Conservation (phyloP, 1,284 basidiomycete genomes). For the Ustilago esculenta region DNA sequence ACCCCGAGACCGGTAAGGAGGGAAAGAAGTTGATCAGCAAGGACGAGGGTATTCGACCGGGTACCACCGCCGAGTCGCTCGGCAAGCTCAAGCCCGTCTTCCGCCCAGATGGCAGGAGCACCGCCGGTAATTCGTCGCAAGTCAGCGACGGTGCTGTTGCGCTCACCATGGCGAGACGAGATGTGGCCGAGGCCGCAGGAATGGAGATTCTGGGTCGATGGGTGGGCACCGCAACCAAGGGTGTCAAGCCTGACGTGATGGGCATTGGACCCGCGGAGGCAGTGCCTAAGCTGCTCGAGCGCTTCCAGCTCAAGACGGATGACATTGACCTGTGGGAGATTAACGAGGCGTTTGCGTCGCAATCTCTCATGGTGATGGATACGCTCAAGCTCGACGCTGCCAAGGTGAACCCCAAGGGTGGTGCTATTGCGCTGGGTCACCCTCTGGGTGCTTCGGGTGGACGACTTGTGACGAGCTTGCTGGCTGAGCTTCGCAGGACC, state of each 20-base stretch:
- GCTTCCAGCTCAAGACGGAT: slow-evolving; percentile 50
- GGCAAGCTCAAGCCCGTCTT: slow-evolving; percentile 62
- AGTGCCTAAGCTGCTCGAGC: slow-evolving; percentile 59
- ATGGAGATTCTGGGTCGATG: slow-evolving; percentile 62
- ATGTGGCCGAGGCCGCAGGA: slow-evolving; percentile 58
- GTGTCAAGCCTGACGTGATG: slow-evolving; percentile 65
- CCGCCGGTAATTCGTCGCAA: slow-evolving; percentile 64
- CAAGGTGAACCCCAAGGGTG: slow-evolving; percentile 65
- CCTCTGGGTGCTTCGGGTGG: slow-evolving; percentile 63
- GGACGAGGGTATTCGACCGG: slow-evolving; percentile 64
- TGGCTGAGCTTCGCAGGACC: slow-evolving; percentile 59
- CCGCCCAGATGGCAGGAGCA: slow-evolving; percentile 52
- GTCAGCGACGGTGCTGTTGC: slow-evolving; percentile 64
- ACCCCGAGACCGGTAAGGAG: slow-evolving; percentile 52
- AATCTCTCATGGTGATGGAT: slow-evolving; percentile 61
- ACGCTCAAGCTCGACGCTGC: slow-evolving; percentile 50
- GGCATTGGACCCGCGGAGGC: slow-evolving; percentile 62
- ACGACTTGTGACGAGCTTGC: slow-evolving; percentile 58
- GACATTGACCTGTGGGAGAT: slow-evolving; percentile 65
- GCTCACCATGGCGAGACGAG: slow-evolving; percentile 58
- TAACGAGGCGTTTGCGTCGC: slow-evolving; percentile 66
- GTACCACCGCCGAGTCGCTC: slow-evolving; percentile 50
- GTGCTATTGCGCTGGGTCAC: slow-evolving; percentile 65
- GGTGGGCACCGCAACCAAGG: slow-evolving; percentile 57
- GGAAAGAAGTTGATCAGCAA: slow-evolving; percentile 55